phyloP scores from a whole-genome alignment of 352 stramenopile species.

The Aphanomyces invadans region DNA sequence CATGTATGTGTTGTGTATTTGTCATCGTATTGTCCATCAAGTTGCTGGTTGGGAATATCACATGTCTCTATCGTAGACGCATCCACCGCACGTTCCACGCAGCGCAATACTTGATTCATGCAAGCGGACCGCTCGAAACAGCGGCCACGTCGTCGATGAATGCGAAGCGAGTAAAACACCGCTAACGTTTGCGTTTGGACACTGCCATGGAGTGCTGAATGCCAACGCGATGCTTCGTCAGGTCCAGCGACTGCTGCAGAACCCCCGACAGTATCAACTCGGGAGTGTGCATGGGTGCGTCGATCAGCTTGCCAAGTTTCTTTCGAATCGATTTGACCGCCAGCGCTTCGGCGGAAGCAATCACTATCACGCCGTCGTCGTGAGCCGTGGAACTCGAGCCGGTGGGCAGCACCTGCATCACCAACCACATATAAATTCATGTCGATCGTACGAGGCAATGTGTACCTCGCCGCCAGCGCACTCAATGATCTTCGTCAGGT shows the following conservation, averaged over 20 bases:
- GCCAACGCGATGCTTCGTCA: constrained; percentile 31
- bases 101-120: constrained; percentile 12
- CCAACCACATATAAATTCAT: too few relatives aligned
- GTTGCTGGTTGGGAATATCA: too few relatives aligned
- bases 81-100: constrained; percentile 19
- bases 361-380: constrained; percentile 34
- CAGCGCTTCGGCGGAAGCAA: constrained; percentile 37
- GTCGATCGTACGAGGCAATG: too few relatives aligned
- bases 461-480: constrained; percentile 36
- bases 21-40: too few relatives aligned
- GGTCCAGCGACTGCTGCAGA: constrained; percentile 36
- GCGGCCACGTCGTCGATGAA: neutral
- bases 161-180: neutral
- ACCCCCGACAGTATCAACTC: constrained; percentile 44
- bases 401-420: too few relatives aligned
- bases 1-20: too few relatives aligned
- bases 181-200: neutral
- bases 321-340: constrained; percentile 34
- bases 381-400: constrained; percentile 21
- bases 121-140: neutral
- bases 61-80: neutral
- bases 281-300: constrained; percentile 34
- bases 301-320: constrained; percentile 28
- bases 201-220: neutral
- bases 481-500: constrained; percentile 46